Evolutionary conservation across 805 yeast genomes (phyloP), one percentile per base, ranked within the genome.

Genomic region (Torulaspora franciscae): DNA sequence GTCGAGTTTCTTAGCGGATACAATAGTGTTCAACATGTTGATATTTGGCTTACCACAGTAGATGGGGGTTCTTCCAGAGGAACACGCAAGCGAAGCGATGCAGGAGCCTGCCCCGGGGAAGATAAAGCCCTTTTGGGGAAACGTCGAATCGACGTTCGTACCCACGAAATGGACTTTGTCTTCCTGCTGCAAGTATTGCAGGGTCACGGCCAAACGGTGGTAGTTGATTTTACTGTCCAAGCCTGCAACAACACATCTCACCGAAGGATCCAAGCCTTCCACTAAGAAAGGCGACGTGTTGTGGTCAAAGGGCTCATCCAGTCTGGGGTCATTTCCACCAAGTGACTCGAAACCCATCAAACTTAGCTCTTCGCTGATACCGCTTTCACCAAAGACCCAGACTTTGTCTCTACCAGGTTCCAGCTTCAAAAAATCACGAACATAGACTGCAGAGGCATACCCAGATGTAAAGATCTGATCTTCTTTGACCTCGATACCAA

Each of bases 71-170:
- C 96, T 76, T n/a, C 87, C 90, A 17, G 86, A 68, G 9, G 91
- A 82, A 53, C 68, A 79, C 1, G 86, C 78, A 13, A 87, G 80
- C 0, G 89, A 75, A 54, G 87, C 85, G 35, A 91, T 81, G 52
- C 88, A 77, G 1, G 96, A 82, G 1, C 99, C 99, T 1, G 99
- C 98, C 25, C 99, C 99, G 14, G 96, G 95, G 40, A 93, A 74
- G 39, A 86, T 76, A 55, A 78, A 72, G 1, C 95, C 96, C 65
- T 85, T 82, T 47, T 85, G 79, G 2, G 99, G 99, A 71, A 81
- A 93, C 0, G 99, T 93, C 1, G 96, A 84, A 65, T 93, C 99
- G 34, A 86, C 85, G 64, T 93, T 93, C 4, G 98, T 93, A 17
- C 97, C 98, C 51, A 93, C 72, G 65, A 88, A 93, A 26, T 81